phyloP scores from a whole-genome alignment of 306 rosid genomes.

The Lathyrus oleraceus region DNA sequence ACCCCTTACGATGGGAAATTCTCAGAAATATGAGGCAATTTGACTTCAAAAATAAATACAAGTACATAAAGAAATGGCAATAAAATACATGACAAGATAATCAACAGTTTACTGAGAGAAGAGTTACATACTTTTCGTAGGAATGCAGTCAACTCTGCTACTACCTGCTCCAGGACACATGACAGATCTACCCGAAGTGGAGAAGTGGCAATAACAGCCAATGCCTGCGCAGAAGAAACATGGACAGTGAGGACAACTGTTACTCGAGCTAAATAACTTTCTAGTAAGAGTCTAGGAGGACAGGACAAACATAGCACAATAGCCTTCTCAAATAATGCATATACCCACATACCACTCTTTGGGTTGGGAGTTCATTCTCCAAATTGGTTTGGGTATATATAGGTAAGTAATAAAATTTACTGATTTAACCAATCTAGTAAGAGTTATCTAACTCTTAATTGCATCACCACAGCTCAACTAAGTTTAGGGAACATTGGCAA shows the following conservation, averaged over 20 bases:
- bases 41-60: constrained; percentile 1
- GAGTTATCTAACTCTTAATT: constrained; percentile 17
- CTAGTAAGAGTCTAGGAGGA: not conserved
- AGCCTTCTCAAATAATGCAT: constrained; percentile 15
- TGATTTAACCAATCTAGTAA: not conserved
- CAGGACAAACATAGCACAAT: constrained; percentile 3
- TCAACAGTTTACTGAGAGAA: not conserved
- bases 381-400: not conserved
- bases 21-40: not conserved
- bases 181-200: constrained; percentile 85
- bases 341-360: not conserved
- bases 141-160: constrained; percentile 90
- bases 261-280: not conserved
- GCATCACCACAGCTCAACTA: not conserved
- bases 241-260: constrained; percentile 21
- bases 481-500: not conserved
- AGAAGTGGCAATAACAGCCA: constrained; percentile 94
- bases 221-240: constrained; percentile 67
- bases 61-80: constrained; percentile 19
- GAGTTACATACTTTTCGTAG: constrained; percentile 74
- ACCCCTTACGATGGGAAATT: constrained; percentile 1
- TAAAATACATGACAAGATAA: constrained; percentile 24
- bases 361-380: constrained; percentile 2
- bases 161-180: constrained; percentile 88
- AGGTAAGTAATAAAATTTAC: not conserved